Percentiles rank a stretch among this genome's conserved stretches.
Conservation (phyloP, 495 filamentous ascomycete genomes). For the Bryoglossum gracile region DNA sequence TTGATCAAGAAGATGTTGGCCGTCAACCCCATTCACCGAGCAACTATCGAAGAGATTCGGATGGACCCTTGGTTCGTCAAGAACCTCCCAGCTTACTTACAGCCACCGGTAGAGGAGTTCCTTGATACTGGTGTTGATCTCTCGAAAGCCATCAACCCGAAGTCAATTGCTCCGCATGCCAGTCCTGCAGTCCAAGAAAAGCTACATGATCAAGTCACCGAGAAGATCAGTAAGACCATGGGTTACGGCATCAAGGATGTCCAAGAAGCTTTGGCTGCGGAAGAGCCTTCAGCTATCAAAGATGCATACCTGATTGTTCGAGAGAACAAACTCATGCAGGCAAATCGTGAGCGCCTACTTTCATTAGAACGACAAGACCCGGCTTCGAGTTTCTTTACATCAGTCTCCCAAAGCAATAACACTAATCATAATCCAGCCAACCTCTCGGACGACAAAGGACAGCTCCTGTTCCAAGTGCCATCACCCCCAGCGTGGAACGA, state of each 20-base stretch:
- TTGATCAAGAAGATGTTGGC: slow-evolving; percentile 92
- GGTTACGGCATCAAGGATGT: slow-evolving; percentile 94
- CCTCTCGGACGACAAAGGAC: slow-evolving; percentile 35
- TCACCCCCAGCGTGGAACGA: slow-evolving; percentile 41
- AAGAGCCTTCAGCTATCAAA: slow-evolving; percentile 96
- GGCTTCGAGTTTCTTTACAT: neutral
- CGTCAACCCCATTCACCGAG: slow-evolving; percentile 87
- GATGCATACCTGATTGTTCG: slow-evolving; percentile 97
- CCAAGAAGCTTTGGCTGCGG: slow-evolving; percentile 80
- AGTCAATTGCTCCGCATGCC: slow-evolving; percentile 68
- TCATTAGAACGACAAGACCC: neutral
- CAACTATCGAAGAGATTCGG: slow-evolving; percentile 88
- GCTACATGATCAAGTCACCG: slow-evolving; percentile 83
- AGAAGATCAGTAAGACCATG: slow-evolving; percentile 95
- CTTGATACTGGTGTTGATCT: slow-evolving; percentile 87
- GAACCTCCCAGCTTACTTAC: slow-evolving; percentile 75
- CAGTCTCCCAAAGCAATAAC: neutral
- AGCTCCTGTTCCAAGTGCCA: slow-evolving; percentile 39
- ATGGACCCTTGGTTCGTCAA: slow-evolving; percentile 92
- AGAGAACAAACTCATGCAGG: slow-evolving; percentile 96
- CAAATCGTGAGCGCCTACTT: slow-evolving; percentile 62
- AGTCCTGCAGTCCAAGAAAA: slow-evolving; percentile 73
- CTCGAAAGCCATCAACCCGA: slow-evolving; percentile 78
- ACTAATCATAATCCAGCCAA: slow-evolving; percentile 24
- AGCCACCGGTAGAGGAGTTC: slow-evolving; percentile 88